Conservation (phyloP, 768 basidiomycete genomes). For the Macrolepiota fuliginosa region DNA sequence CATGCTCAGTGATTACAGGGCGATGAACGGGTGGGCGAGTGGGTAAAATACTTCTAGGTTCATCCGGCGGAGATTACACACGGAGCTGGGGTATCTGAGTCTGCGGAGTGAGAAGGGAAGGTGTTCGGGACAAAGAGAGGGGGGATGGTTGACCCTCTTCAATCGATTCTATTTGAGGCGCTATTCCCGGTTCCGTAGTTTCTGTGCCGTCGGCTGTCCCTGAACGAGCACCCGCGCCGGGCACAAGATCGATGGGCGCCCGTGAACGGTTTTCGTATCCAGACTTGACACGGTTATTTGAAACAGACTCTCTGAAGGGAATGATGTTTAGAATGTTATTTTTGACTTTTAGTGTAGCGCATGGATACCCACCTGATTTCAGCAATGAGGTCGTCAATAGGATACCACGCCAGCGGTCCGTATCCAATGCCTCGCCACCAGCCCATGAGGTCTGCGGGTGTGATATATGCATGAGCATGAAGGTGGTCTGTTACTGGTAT, state of each 20-base stretch:
- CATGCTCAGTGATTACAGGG: slow-evolving; percentile 10
- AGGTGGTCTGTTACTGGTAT: slow-evolving; percentile 80
- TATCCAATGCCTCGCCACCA: slow-evolving; percentile 75
- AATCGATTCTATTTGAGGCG: slow-evolving; percentile 33
- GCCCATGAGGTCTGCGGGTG: slow-evolving; percentile 60
- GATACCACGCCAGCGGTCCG: slow-evolving; percentile 70
- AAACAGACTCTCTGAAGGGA: slow-evolving; percentile 65
- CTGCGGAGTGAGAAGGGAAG: slow-evolving; percentile 31
- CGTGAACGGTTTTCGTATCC: slow-evolving; percentile 55
- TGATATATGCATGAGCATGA: slow-evolving; percentile 73
- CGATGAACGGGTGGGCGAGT: slow-evolving; percentile 9
- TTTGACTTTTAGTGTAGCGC: neutral
- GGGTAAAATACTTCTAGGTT: neutral
- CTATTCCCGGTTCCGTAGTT: slow-evolving; percentile 51
- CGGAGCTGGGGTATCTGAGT: slow-evolving; percentile 39
- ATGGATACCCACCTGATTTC: slow-evolving; percentile 63
- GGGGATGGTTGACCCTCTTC: slow-evolving; percentile 37
- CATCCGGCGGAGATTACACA: slow-evolving; percentile 26
- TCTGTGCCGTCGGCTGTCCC: slow-evolving; percentile 67
- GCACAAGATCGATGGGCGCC: slow-evolving; percentile 74
- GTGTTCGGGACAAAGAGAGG: slow-evolving; percentile 22
- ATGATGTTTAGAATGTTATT: slow-evolving; percentile 10
- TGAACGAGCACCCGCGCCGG: slow-evolving; percentile 63
- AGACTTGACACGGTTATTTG: slow-evolving; percentile 84
- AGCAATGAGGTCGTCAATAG: slow-evolving; percentile 75